Evolutionary conservation across 495 filamentous ascomycete genomes (phyloP), one percentile per base, ranked within the genome.

Genomic region (Hyphodiscus hymeniophilus): DNA sequence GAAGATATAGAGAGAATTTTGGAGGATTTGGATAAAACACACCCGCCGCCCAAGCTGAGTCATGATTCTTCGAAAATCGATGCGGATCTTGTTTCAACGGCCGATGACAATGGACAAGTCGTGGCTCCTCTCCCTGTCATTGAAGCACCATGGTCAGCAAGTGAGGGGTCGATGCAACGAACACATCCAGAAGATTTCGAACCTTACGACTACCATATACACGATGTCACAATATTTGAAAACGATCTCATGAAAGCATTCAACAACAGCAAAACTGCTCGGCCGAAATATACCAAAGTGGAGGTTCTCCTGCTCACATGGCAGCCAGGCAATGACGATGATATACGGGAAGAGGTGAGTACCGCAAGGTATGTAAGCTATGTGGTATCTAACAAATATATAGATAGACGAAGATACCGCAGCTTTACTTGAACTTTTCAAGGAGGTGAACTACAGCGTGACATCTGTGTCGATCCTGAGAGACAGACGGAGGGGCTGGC

Each of bases 301-400:
- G 34, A 38, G 18, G 34, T 38, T 38, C 34, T 38, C n/a, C 18
- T 38, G n/a, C n/a, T 38, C n/a, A 38, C 34, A 15, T 38, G 34
- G 34, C 12, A 38, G n/a, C 12, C 4, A 2, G 26, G 26, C 10
- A 10, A 4, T 28, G 26, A 28, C 26, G 26, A 28, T 10, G 26
- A 28, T 28, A 28, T 28, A 28, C 26, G 26, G 26, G 26, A 28
- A 28, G 26, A 28, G 26, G 26, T 28, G 26, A 28, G 26, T 28
- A 5, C n/a, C n/a, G n/a, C n/a, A n/a, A n/a, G n/a, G n/a, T n/a
- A n/a, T n/a, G n/a, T n/a, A n/a, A n/a, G n/a, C n/a, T n/a, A n/a
- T n/a, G n/a, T n/a, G n/a, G n/a, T n/a, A n/a, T n/a, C n/a, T n/a
- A n/a, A n/a, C n/a, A n/a, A n/a, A 34, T 16, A 20, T 15, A 15